Evolutionary conservation across 2,329 filamentous ascomycete genomes (phyloP), one percentile per base, ranked within the genome.

Genomic region (Lasiodiplodia citricola): DNA sequence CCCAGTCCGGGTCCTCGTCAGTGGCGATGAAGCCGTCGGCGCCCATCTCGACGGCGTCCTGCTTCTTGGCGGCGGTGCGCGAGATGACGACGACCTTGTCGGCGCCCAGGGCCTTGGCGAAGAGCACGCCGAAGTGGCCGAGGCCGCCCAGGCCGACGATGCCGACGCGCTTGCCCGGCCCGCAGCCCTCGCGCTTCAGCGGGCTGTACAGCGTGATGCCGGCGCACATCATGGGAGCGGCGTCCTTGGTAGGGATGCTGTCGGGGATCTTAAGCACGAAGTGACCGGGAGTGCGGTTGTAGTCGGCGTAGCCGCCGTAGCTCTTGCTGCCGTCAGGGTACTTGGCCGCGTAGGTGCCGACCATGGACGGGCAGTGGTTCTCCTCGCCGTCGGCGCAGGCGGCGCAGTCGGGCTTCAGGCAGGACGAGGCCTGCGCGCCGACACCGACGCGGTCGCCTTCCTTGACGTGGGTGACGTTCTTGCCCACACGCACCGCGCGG

Each of bases 191-290:
- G 35, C 90, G 85, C 62, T 86, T 85, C 18, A 96, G 80, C 0
- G 92, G 92, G 4, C 87, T 86, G 76, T 87, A 96, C 0, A 90
- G 86, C 0, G 92, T 96, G 65, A 95, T 85, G 1, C 93, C 92
- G 1, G 89, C 92, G 75, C 92, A 95, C 35, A 95, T 84, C 83
- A 96, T 88, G 1, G 92, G 92, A 1, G 91, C 87, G 1, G 86
- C 87, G 68, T 85, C 81, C 11, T 82, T 83, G 37, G 80, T 83
- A 1, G 79, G 73, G 35, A 90, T 70, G 0, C 70, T 75, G 16
- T 85, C 82, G 0, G 87, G 87, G 69, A 90, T 88, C 74, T 81
- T 84, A 73, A 88, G 80, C 0, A 84, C 85, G 71, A 92, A 94
- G 72, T 87, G 85, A 18, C 80, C 82, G 0, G 85, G 84, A 0